Evolutionary conservation across 768 basidiomycete genomes (phyloP).

Genomic region (Lyophyllum semitale): DNA sequence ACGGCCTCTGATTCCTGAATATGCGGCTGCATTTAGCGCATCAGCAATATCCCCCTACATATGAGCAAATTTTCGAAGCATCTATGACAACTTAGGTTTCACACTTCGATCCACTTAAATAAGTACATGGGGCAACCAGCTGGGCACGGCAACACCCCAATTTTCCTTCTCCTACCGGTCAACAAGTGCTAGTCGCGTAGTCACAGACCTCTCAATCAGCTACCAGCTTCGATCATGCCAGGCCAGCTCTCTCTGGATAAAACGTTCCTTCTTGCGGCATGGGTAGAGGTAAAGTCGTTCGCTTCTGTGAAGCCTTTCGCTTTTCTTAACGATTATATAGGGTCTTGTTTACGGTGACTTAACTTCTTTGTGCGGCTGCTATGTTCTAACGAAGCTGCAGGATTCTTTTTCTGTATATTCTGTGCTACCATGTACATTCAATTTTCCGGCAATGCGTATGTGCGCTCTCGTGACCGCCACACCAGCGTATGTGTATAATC

Average conservation of each 20-base stretch:
- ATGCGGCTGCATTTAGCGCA: too few relatives aligned
- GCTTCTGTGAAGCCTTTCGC: background rate
- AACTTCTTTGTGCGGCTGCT: background rate
- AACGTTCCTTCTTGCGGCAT: conserved; percentile 9
- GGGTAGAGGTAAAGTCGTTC: background rate
- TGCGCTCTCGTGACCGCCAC: background rate
- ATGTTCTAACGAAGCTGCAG: background rate
- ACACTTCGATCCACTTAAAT: too few relatives aligned
- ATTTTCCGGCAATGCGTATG: background rate
- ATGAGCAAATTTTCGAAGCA: too few relatives aligned
- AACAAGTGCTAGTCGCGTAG: too few relatives aligned
- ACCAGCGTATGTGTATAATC: too few relatives aligned
- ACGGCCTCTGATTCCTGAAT: too few relatives aligned
- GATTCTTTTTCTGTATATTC: conserved; percentile 5
- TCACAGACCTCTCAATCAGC: too few relatives aligned
- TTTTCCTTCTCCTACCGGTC: too few relatives aligned
- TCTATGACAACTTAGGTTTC: too few relatives aligned
- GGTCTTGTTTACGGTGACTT: background rate
- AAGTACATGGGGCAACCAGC: too few relatives aligned
- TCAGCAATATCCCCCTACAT: too few relatives aligned
- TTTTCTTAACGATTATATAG: background rate
- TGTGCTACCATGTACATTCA: conserved; percentile 6
- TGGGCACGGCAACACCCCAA: too few relatives aligned
- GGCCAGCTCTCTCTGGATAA: conserved; percentile 6
- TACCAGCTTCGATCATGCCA: background rate